These are phyloP conservation scores for Yamadazyma songkhlaensis DNA, from an alignment of 1,139 yeast genomes.

Conservation along the genomic window DNA sequence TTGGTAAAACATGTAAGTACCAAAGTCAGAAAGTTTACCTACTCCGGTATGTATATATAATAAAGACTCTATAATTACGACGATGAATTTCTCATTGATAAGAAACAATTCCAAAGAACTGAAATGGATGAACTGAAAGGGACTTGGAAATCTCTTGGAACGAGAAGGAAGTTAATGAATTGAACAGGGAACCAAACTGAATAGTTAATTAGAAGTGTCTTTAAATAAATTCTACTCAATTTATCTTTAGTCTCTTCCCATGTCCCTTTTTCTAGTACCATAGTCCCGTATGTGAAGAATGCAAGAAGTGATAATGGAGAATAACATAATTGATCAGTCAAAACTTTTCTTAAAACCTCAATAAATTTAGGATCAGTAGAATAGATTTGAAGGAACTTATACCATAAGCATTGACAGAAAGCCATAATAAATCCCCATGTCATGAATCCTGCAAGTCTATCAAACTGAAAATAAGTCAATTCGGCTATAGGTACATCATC, in stretches of 20 bases:
- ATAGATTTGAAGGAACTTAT: slow-evolving; percentile 76
- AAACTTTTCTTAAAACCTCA: slow-evolving; percentile 79
- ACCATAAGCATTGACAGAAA: slow-evolving; percentile 87
- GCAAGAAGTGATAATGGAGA: slow-evolving; percentile 82
- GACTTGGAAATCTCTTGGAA: slow-evolving; percentile 80
- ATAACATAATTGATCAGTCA: slow-evolving; percentile 85
- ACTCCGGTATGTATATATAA: slow-evolving; percentile 39
- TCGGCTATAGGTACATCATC: slow-evolving; percentile 10
- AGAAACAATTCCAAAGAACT: slow-evolving; percentile 88
- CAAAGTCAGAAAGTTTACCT: slow-evolving; percentile 32
- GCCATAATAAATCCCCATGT: slow-evolving; percentile 86
- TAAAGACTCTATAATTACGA: background rate
- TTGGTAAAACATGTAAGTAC: slow-evolving; percentile 26
- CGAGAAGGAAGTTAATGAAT: slow-evolving; percentile 76
- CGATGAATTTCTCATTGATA: slow-evolving; percentile 66
- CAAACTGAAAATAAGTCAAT: slow-evolving; percentile 55
- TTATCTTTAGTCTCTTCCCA: slow-evolving; percentile 62
- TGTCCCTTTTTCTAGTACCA: slow-evolving; percentile 74
- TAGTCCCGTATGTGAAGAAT: slow-evolving; percentile 82
- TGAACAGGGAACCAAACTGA: slow-evolving; percentile 96
- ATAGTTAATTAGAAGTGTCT: slow-evolving; percentile 76
- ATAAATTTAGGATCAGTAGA: slow-evolving; percentile 79
- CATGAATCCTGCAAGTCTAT: slow-evolving; percentile 76
- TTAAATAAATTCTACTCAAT: slow-evolving; percentile 62
- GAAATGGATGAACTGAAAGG: slow-evolving; percentile 91